Percentiles rank a stretch among this genome's conserved stretches.
These are phyloP conservation scores for Kwoniella europaea DNA, from an alignment of 768 basidiomycete species.

Conservation along the genomic window DNA sequence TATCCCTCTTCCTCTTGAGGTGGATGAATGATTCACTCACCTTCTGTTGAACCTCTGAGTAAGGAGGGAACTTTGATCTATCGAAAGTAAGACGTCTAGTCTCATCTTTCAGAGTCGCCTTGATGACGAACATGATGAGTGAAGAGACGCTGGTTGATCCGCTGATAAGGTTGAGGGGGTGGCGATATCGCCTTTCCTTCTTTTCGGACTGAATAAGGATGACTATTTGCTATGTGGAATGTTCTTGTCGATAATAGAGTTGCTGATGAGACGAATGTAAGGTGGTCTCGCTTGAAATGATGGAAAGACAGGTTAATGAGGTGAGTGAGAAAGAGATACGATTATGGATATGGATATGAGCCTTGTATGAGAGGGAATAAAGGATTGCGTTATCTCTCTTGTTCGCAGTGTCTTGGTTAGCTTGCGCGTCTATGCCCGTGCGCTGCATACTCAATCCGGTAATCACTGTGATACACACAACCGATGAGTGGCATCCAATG, in stretches of 20 bases:
- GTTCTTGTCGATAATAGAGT: no score
- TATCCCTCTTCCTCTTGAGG: background rate
- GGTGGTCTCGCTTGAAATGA: background rate
- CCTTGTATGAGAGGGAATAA: background rate
- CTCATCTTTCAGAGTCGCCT: conserved; percentile 55
- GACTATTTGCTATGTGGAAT: no score
- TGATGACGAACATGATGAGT: conserved; percentile 47
- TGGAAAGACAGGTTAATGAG: background rate
- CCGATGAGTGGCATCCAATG: background rate
- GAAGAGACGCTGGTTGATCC: background rate
- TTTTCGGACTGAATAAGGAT: no score
- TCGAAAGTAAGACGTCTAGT: conserved; percentile 51
- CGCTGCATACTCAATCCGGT: background rate
- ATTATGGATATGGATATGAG: background rate
- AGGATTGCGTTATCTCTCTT: background rate
- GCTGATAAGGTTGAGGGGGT: conserved; percentile 1
- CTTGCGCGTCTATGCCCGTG: background rate
- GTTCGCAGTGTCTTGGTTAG: background rate
- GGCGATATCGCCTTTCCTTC: conserved; percentile 17
- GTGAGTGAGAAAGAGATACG: background rate
- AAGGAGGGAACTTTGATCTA: conserved; percentile 43
- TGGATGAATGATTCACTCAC: conserved; percentile 30
- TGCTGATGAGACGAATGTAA: background rate
- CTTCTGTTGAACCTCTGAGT: conserved; percentile 48
- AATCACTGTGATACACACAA: background rate